Evolutionary conservation across 331 rosid species (phyloP), one percentile per base, ranked within the genome.

Genomic region (Dryas integrifolia): DNA sequence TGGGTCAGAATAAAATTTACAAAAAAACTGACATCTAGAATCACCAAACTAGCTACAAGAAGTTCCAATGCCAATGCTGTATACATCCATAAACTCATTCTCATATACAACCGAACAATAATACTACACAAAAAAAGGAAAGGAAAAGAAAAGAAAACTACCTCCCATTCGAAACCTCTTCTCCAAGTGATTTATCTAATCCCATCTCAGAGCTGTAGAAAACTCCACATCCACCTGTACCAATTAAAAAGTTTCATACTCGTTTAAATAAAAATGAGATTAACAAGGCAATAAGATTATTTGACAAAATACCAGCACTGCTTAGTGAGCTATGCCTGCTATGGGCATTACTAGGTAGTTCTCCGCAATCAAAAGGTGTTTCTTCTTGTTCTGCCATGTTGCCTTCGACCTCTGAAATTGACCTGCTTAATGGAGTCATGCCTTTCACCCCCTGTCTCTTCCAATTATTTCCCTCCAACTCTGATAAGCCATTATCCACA

Each of bases 311-410:
- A 88, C 93, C 93, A 53, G 88, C 83, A 80, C 90, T 86, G 75
- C 93, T 82, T 67, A 82, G 56, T 46, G 93, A 88, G 78, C 90
- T 88, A 62, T 82, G 88, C 81, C 90, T 86, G 71, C 90, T 82
- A 62, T 88, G 88, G 67, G 85, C 62, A 69, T 76, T 76, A 71
- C 69, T 58, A 59, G 82, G 82, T 70, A 80, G 80, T 65, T 88
- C 93, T 83, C 76, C 67, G n/a, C 76, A 39, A 77, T 72, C 77
- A 73, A 81, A 52, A n/a, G 81, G n/a, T 73, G 48, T 77, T 70
- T 86, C 88, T 58, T 76, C 79, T 82, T 76, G 87, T 53, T 80
- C 88, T 5, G 81, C 73, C 75, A 77, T 63, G 70, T 82, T 43
- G 18, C 48, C 88, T 49, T 85, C 76, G 38, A 80, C 75, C 47